These are phyloP conservation scores for Aspergillus bertholletiae DNA, from an alignment of 495 filamentous ascomycete genomes.

Conservation along the genomic window DNA sequence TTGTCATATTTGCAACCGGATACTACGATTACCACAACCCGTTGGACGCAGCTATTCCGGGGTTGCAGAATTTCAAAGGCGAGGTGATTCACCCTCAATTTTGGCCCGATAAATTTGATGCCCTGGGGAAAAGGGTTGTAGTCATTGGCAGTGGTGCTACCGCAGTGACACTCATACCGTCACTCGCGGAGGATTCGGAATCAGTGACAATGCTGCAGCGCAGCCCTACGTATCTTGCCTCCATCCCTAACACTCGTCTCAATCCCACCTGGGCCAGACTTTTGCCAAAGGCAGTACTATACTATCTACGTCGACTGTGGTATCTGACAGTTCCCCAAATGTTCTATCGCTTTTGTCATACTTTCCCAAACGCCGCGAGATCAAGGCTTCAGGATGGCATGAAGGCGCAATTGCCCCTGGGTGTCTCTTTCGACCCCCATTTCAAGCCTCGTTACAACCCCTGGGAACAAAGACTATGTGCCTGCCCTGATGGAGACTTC, in stretches of 20 bases:
- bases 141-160: constrained; percentile 49
- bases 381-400: constrained; percentile 26
- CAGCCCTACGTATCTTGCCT: constrained; percentile 49
- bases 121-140: constrained; percentile 37
- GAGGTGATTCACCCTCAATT: constrained; percentile 38
- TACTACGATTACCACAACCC: constrained; percentile 47
- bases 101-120: constrained; percentile 39
- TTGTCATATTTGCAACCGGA: constrained; percentile 9
- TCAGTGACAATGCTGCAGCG: constrained; percentile 46
- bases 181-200: constrained; percentile 24
- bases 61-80: constrained; percentile 21
- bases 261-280: too few species aligned
- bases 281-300: too few species aligned
- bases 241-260: too few species aligned
- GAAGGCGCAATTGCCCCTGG: constrained; percentile 44
- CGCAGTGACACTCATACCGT: constrained; percentile 37
- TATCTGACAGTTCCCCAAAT: too few species aligned
- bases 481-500: constrained; percentile 62
- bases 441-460: constrained; percentile 60
- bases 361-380: constrained; percentile 43
- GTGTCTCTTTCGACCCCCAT: constrained; percentile 49
- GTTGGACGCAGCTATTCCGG: constrained; percentile 34
- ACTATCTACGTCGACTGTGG: too few species aligned
- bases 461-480: constrained; percentile 62
- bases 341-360: constrained; percentile 36